Conservation (phyloP, 148 eudicot species). For the Persicaria maculosa region DNA sequence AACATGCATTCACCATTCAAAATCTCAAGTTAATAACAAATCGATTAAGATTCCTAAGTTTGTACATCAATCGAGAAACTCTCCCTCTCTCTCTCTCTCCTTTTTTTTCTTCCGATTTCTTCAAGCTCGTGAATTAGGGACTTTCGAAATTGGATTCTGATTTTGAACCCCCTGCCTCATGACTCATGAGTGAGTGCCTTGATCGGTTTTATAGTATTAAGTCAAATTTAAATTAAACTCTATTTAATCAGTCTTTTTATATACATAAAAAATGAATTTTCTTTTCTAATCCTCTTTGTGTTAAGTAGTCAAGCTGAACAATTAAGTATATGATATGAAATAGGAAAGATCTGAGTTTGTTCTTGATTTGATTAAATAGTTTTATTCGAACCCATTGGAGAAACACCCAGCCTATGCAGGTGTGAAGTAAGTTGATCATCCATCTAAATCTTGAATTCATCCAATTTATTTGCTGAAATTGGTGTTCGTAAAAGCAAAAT, state of each 20-base stretch:
- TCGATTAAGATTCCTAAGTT: too few species aligned
- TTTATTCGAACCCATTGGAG: conserved; percentile 66
- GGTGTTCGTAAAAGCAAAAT: not conserved
- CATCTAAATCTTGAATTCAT: conserved; percentile 2
- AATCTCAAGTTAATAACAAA: too few species aligned
- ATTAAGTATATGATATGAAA: not conserved
- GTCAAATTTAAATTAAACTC: too few species aligned
- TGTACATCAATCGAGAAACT: too few species aligned
- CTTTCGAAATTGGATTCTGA: not conserved
- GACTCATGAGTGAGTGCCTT: not conserved
- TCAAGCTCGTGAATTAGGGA: conserved; percentile 1
- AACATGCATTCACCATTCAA: too few species aligned
- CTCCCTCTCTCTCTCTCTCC: not conserved
- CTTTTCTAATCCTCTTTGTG: too few species aligned
- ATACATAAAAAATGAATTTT: too few species aligned
- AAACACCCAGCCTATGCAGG: conserved; percentile 69
- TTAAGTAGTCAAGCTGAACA: not conserved
- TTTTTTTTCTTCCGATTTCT: not conserved
- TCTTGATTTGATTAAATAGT: conserved; percentile 28
- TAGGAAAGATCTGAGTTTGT: not conserved
- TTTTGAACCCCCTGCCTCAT: not conserved
- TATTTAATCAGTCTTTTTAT: too few species aligned
- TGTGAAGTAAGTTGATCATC: conserved; percentile 45
- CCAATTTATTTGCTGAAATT: not conserved
- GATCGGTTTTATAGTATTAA: not conserved